These are phyloP conservation scores for Nemania abortiva DNA, from an alignment of 2,329 filamentous ascomycete species.

Conservation along the genomic window DNA sequence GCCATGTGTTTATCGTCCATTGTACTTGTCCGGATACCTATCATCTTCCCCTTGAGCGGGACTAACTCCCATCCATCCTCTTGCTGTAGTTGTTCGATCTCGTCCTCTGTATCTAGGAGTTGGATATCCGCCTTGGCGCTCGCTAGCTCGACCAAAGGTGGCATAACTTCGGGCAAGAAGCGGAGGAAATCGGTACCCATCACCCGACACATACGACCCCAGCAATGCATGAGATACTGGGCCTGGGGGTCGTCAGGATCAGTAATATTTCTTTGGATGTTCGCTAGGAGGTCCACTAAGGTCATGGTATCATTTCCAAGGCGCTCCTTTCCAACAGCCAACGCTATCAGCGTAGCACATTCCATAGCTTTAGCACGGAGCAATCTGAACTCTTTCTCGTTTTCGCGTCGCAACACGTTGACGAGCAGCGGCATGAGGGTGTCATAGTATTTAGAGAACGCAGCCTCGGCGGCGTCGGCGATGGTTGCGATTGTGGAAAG, in stretches of 20 bases:
- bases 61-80: constrained; percentile 99
- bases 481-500: constrained; percentile 98
- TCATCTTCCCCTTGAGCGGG: constrained; percentile 96
- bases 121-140: constrained; percentile 98
- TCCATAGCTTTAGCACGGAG: constrained; percentile 98
- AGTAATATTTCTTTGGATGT: constrained; percentile 86
- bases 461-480: constrained; percentile 95
- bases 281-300: constrained; percentile 86
- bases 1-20: constrained; percentile 99
- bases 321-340: constrained; percentile 93
- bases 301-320: constrained; percentile 89
- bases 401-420: constrained; percentile 87
- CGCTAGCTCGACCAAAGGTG: constrained; percentile 88
- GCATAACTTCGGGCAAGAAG: constrained; percentile 93
- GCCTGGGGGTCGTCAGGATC: constrained; percentile 96
- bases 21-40: constrained; percentile 96
- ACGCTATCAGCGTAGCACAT: constrained; percentile 93
- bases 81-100: constrained; percentile 90
- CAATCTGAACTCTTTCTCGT: constrained; percentile 91
- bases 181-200: constrained; percentile 91
- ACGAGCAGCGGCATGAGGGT: constrained; percentile 95
- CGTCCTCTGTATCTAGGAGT: constrained; percentile 92
- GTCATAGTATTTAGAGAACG: constrained; percentile 95
- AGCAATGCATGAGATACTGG: constrained; percentile 98
- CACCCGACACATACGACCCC: constrained; percentile 98